Base-by-base conservation (phyloP, 2,329 filamentous ascomycete species). In the Didymella pomorum region DNA sequence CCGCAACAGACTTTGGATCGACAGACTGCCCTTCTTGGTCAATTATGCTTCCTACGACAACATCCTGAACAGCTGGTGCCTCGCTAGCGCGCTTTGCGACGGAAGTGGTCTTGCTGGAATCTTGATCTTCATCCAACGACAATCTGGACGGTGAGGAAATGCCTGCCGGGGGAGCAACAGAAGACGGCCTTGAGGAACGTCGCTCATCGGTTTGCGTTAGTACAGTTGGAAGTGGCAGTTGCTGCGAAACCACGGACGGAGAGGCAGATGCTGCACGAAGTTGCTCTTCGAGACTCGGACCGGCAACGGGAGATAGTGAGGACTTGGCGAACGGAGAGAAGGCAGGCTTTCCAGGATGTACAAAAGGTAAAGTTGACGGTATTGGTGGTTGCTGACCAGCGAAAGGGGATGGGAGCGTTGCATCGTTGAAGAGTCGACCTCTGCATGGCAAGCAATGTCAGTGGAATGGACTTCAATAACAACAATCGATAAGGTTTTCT, bases 351-450 rank as follows among this genome's bases (percentile, higher is more conserved):
- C 61, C 56, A 31, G 66, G 51, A 9, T 66, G 56, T 51, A 70
- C 61, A 47, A 70, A 70, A 1, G 71, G 64, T 39, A 72, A 52
- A 31, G 69, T 67, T 23, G 65, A 61, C 29, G 71, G 64, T 47
- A 70, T 62, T 16, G 68, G 61, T 63, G 71, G 56, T 50, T 70
- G 62, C 33, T 66, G 63, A 52, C 68, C 69, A 66, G 57, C n/a
- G 31, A 51, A 60, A 42, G 72, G 72, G 57, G 70, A 72, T 60
- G 81, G 83, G 41, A 86, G 78, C 50, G 83, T 83, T 64, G 79
- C 74, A 73, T 85, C 83, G 72, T 85, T 79, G 76, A 86, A 87
- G 71, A 79, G 79, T 60, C 81, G 83, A 66, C 83, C 83, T 80
- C 85, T 87, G 66, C 41, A 65, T 41, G 63, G 62, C 55, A 56